Conservation (phyloP, 1,284 basidiomycete genomes). For the Puccinia triticina region DNA sequence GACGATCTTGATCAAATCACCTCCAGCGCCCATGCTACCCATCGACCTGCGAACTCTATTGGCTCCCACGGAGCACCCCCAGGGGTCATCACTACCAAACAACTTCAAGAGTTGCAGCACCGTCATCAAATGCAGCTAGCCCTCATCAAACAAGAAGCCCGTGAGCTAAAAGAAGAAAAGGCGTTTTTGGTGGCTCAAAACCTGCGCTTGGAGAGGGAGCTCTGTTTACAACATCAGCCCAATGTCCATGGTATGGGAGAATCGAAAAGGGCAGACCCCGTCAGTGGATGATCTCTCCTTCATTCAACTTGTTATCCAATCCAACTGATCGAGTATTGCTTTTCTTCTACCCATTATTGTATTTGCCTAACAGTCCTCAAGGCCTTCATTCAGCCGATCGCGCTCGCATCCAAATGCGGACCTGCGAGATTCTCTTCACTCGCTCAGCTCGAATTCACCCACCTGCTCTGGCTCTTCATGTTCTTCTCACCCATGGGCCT, state of each 20-base stretch:
- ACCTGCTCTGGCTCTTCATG: constrained; percentile 28
- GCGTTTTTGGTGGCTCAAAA: constrained; percentile 38
- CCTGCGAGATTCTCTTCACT: constrained; percentile 1
- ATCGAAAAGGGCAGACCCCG: neutral
- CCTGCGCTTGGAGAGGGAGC: constrained; percentile 35
- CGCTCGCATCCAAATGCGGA: constrained; percentile 30
- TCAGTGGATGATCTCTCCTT: neutral
- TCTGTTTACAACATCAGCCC: constrained; percentile 22
- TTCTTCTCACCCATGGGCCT: constrained; percentile 34
- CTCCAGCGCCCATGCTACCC: constrained; percentile 3
- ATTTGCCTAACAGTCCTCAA: neutral
- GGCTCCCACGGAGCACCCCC: neutral
- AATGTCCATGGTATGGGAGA: neutral
- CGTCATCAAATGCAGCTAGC: constrained; percentile 33
- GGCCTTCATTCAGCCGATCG: constrained; percentile 27
- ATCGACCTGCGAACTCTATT: constrained; percentile 30
- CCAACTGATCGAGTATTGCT: neutral
- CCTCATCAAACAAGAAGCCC: constrained; percentile 31
- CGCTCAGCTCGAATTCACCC: constrained; percentile 21
- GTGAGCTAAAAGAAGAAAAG: constrained; percentile 38
- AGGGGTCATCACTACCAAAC: constrained; percentile 22
- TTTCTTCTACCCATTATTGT: neutral
- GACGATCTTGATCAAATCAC: neutral
- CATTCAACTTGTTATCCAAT: neutral
- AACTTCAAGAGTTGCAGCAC: constrained; percentile 34